phyloP scores from a whole-genome alignment of 2,329 filamentous ascomycete species.

The Fusarium sp. region DNA sequence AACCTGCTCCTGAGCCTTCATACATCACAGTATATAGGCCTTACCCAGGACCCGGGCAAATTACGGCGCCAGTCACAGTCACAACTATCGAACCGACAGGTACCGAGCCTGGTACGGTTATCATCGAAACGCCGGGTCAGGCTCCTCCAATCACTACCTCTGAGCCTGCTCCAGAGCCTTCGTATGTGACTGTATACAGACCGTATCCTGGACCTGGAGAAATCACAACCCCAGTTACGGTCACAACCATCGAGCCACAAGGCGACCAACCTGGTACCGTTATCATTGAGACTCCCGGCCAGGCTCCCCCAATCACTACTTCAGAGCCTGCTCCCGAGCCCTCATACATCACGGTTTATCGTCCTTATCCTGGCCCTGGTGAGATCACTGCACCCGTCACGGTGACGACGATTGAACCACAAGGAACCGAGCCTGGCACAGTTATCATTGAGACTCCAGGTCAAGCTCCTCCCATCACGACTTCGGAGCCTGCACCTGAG shows the following conservation, averaged over 20 bases:
- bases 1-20: not conserved
- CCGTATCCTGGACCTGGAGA: not conserved
- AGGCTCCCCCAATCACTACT: not conserved
- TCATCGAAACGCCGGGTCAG: not conserved
- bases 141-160: not conserved
- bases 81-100: not conserved
- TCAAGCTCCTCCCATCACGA: constrained; percentile 1
- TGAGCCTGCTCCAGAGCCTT: not conserved
- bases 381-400: not conserved
- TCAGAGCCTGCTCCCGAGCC: not conserved
- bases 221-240: not conserved
- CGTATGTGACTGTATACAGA: not conserved
- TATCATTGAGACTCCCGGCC: not conserved
- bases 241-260: not conserved
- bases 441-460: constrained; percentile 24
- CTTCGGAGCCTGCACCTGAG: not conserved
- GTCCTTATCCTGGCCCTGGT: not conserved
- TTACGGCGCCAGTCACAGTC: not conserved
- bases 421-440: constrained; percentile 9
- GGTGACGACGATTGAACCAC: constrained; percentile 1
- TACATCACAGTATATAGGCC: not conserved
- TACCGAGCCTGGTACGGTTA: not conserved
- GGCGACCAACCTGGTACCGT: not conserved
- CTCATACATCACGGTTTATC: not conserved
- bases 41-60: not conserved